phyloP scores from a whole-genome alignment of 306 rosid species.

The Citrullus mucosospermus region DNA sequence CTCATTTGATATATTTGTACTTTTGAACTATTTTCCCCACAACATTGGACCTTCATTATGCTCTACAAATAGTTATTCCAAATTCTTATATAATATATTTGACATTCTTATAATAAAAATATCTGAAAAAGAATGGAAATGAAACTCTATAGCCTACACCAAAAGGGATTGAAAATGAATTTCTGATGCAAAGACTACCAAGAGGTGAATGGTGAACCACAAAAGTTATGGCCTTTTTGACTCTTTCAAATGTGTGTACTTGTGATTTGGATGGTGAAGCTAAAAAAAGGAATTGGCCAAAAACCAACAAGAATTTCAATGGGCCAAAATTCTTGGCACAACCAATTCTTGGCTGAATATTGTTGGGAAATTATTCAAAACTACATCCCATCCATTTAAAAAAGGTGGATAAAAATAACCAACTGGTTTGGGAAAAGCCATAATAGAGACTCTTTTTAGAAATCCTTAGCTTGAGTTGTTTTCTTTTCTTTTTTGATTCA shows the following conservation, averaged over 20 bases:
- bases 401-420: slow-evolving; percentile 4
- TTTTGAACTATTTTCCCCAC: neutral
- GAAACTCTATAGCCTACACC: neutral
- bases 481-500: slow-evolving; percentile 22
- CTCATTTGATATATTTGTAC: neutral
- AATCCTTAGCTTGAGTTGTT: slow-evolving; percentile 10
- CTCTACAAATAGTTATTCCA: neutral
- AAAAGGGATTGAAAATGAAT: neutral
- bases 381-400: neutral
- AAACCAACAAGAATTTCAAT: neutral
- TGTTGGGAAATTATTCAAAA: neutral
- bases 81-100: neutral
- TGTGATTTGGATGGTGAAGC: neutral
- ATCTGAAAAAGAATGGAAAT: neutral
- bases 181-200: neutral
- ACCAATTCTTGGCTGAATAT: neutral
- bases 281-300: neutral
- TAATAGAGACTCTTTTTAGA: slow-evolving; percentile 6
- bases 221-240: slow-evolving; percentile 1
- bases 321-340: neutral
- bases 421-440: neutral
- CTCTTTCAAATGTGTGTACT: neutral
- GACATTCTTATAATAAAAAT: neutral
- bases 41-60: neutral
- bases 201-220: slow-evolving; percentile 1